These are phyloP conservation scores for Cladorrhinum sp. DNA, from an alignment of 2,329 filamentous ascomycete species.

Conservation along the genomic window DNA sequence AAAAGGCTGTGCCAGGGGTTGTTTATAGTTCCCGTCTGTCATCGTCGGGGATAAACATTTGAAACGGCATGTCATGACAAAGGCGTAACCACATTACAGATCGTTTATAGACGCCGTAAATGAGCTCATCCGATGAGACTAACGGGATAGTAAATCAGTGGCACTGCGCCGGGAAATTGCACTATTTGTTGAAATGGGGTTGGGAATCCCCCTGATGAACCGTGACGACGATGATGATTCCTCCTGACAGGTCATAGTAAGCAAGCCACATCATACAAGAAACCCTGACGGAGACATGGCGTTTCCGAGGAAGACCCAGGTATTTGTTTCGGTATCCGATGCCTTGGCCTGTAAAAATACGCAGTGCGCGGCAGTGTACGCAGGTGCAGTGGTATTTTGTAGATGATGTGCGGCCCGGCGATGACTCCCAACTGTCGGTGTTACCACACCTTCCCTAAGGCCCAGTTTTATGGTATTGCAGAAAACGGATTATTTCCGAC, in stretches of 20 bases:
- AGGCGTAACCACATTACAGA: conserved; percentile 5
- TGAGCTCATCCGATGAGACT: too few relatives aligned
- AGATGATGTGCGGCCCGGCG: not conserved
- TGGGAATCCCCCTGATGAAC: not conserved
- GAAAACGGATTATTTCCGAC: not conserved
- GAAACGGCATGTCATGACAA: conserved; percentile 13
- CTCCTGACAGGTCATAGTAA: too few relatives aligned
- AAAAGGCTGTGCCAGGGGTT: not conserved
- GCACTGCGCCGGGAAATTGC: too few relatives aligned
- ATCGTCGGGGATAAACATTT: not conserved
- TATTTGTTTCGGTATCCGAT: not conserved
- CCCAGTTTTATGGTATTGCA: not conserved
- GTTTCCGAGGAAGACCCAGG: not conserved
- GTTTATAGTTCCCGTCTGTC: not conserved
- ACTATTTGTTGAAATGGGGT: too few relatives aligned
- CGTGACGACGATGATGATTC: not conserved
- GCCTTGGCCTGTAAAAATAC: not conserved
- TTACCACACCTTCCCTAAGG: not conserved
- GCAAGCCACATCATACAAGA: not conserved
- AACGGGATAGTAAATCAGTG: too few relatives aligned
- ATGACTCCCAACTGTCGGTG: not conserved
- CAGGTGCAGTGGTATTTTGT: not conserved
- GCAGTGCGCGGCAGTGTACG: not conserved
- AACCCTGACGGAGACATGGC: too few relatives aligned
- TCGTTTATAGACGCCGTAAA: too few relatives aligned